These are phyloP conservation scores for Tympanopsis confertula DNA, from an alignment of 2,329 filamentous ascomycete genomes.

Conservation along the genomic window DNA sequence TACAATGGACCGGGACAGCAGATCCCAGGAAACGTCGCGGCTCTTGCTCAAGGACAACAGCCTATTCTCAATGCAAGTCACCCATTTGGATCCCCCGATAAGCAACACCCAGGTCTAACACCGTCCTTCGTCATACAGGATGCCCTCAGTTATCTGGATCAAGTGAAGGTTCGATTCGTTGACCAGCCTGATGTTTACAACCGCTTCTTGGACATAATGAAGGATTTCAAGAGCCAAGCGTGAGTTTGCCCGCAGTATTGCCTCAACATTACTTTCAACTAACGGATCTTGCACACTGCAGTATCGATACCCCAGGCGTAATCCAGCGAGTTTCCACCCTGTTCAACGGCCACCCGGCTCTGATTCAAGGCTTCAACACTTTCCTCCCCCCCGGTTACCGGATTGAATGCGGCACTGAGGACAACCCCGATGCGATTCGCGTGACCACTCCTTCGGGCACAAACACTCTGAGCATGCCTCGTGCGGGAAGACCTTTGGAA, in stretches of 20 bases:
- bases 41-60: conserved; percentile 19
- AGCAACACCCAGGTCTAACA: conserved; percentile 6
- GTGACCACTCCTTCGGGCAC: conserved; percentile 98
- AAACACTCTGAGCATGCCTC: conserved; percentile 69
- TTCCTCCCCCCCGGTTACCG: conserved; percentile 91
- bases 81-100: conserved; percentile 3
- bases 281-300: conserved; percentile 20
- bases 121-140: conserved; percentile 31
- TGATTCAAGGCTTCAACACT: conserved; percentile 97
- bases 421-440: conserved; percentile 89
- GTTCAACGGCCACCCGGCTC: conserved; percentile 86
- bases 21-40: conserved; percentile 1
- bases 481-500: neutral
- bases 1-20: neutral
- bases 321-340: conserved; percentile 93
- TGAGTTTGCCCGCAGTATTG: conserved; percentile 39
- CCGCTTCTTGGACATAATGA: conserved; percentile 96
- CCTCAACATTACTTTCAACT: neutral
- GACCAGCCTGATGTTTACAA: conserved; percentile 98
- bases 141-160: conserved; percentile 89
- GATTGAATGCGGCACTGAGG: conserved; percentile 88
- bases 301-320: conserved; percentile 92
- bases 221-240: conserved; percentile 97
- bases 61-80: conserved; percentile 38
- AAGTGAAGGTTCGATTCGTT: conserved; percentile 95